phyloP scores from a whole-genome alignment of 2,329 filamentous ascomycete genomes.

The Penicillium hordei region DNA sequence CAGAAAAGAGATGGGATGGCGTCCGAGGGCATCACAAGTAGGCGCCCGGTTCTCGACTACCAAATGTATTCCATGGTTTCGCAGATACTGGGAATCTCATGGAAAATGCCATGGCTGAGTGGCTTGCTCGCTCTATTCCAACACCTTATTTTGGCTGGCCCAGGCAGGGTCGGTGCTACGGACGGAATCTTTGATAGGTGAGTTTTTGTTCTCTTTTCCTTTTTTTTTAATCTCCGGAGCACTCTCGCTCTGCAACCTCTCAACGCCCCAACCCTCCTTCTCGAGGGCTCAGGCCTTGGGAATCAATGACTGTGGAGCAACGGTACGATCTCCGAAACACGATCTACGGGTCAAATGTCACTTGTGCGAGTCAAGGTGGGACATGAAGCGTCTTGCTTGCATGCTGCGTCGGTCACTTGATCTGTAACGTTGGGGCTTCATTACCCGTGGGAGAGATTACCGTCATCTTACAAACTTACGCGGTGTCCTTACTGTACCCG shows the following conservation, averaged over 20 bases:
- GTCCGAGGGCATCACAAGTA: conserved; percentile 27
- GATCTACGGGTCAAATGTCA: conserved; percentile 34
- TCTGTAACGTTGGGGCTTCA: conserved; percentile 28
- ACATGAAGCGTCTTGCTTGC: conserved; percentile 48
- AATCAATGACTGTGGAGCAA: conserved; percentile 33
- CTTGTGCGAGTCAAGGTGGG: conserved; percentile 29
- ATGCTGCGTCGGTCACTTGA: conserved; percentile 63
- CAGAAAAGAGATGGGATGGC: conserved; percentile 32
- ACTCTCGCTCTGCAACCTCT: conserved; percentile 11
- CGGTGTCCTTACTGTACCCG: conserved; percentile 23
- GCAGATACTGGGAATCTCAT: conserved; percentile 69
- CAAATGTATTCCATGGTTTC: conserved; percentile 72
- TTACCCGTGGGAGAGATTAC: conserved; percentile 24
- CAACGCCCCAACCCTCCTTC: conserved; percentile 7
- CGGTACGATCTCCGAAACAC: conserved; percentile 34
- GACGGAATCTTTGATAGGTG: conserved; percentile 88
- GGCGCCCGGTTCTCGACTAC: conserved; percentile 71
- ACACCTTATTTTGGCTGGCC: conserved; percentile 69
- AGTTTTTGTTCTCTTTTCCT: conserved; percentile 47
- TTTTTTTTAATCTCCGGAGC: conserved; percentile 21
- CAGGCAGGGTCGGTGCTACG: conserved; percentile 70
- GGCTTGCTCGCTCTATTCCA: conserved; percentile 74
- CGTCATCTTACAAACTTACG: conserved; percentile 28
- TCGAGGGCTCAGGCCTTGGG: conserved; percentile 15
- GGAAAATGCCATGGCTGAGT: conserved; percentile 87